Percentiles rank a stretch among this genome's conserved stretches.
Evolutionary conservation across 306 rosid genomes (phyloP).

Genomic region (Cercis canadensis): DNA sequence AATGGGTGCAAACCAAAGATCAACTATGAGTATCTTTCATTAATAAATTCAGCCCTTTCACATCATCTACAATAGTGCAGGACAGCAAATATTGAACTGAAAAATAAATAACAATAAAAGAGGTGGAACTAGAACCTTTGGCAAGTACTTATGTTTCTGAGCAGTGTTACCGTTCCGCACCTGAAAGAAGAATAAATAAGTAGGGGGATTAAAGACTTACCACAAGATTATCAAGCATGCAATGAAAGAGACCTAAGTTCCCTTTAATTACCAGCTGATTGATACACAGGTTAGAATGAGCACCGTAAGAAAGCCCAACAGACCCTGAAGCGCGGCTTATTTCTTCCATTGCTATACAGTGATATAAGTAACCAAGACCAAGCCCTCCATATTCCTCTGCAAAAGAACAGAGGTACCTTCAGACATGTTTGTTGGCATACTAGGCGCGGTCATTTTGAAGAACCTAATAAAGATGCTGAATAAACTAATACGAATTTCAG

Average conservation of each 20-base stretch:
- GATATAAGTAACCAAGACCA: conserved; percentile 95
- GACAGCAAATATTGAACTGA: conserved; percentile 25
- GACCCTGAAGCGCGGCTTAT: conserved; percentile 96
- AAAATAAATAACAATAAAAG: conserved; percentile 23
- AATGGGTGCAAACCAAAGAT: conserved; percentile 3
- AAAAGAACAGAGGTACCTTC: conserved; percentile 39
- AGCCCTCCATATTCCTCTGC: conserved; percentile 98
- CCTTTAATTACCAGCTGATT: conserved; percentile 81
- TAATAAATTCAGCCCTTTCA: conserved; percentile 35
- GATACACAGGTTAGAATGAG: conserved; percentile 93
- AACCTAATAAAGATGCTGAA: conserved; percentile 3
- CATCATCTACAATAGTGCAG: conserved; percentile 22
- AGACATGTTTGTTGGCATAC: conserved; percentile 23
- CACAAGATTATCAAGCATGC: conserved; percentile 16
- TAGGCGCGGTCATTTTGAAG: conserved; percentile 1
- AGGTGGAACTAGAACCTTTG: conserved; percentile 66
- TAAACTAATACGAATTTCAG: conserved; percentile 14
- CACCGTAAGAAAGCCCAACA: conserved; percentile 95
- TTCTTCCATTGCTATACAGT: conserved; percentile 96
- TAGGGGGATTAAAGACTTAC: conserved; percentile 28
- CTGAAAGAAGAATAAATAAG: conserved; percentile 43
- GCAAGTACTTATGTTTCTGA: conserved; percentile 85
- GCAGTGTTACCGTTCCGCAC: conserved; percentile 84
- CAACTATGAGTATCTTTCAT: conserved; percentile 15
- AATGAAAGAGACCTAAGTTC: conserved; percentile 34